Evolutionary conservation across 1,139 yeast genomes (phyloP).

Genomic region (Lodderomyces beijingensis): DNA sequence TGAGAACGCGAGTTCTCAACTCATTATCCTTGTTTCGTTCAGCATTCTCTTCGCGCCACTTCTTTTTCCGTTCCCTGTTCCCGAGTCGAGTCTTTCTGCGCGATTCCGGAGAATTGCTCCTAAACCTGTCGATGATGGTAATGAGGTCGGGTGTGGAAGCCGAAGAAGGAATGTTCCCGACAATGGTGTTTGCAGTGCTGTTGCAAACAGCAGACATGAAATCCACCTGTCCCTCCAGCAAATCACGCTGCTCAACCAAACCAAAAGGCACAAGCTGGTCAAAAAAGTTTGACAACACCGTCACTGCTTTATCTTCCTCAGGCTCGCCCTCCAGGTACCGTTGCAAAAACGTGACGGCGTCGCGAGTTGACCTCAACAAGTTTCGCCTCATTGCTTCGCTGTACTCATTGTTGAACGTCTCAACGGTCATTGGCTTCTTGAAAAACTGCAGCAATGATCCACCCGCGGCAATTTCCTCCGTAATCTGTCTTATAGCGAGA

Average conservation of each 20-base stretch:
- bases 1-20: slow-evolving; percentile 68
- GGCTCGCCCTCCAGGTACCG: slow-evolving; percentile 1
- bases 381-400: background rate
- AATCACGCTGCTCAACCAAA: slow-evolving; percentile 14
- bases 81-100: slow-evolving; percentile 63
- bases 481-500: slow-evolving; percentile 39
- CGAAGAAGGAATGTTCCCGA: slow-evolving; percentile 20
- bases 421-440: slow-evolving; percentile 10
- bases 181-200: slow-evolving; percentile 27
- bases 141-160: slow-evolving; percentile 15
- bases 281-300: slow-evolving; percentile 9
- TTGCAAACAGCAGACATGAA: slow-evolving; percentile 27
- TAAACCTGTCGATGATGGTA: slow-evolving; percentile 22
- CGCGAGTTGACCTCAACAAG: background rate
- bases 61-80: slow-evolving; percentile 81
- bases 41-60: slow-evolving; percentile 83
- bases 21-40: slow-evolving; percentile 87
- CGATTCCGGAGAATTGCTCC: slow-evolving; percentile 30
- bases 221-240: slow-evolving; percentile 15
- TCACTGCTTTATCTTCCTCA: slow-evolving; percentile 4
- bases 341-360: background rate
- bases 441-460: slow-evolving; percentile 15
- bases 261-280: slow-evolving; percentile 20
- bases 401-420: background rate
- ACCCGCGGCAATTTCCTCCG: slow-evolving; percentile 31